Evolutionary conservation across 2,329 filamentous ascomycete genomes (phyloP).

Genomic region (Fusarium napiforme): DNA sequence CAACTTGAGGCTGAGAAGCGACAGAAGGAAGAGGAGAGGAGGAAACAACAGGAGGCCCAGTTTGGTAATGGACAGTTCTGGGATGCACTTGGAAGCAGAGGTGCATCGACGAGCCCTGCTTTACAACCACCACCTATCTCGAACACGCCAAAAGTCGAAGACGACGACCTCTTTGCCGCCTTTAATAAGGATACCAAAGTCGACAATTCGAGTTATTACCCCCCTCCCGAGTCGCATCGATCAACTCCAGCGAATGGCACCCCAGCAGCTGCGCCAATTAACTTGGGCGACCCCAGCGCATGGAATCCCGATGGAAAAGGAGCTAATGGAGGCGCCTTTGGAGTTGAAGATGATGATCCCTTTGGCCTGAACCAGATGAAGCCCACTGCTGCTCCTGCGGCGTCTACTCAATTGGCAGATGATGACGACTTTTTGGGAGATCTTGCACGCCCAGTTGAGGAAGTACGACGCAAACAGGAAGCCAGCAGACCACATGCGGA

Average conservation of each 20-base stretch:
- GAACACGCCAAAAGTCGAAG: constrained; percentile 51
- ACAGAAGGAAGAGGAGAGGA: constrained; percentile 78
- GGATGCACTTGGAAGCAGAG: constrained; percentile 73
- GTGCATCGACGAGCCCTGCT: constrained; percentile 53
- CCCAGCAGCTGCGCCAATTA: constrained; percentile 51
- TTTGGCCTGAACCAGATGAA: constrained; percentile 81
- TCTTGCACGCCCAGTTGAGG: constrained; percentile 71
- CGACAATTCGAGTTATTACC: constrained; percentile 73
- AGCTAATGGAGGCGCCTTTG: constrained; percentile 52
- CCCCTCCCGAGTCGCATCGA: constrained; percentile 55
- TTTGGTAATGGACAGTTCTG: constrained; percentile 83
- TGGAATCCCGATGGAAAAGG: constrained; percentile 55
- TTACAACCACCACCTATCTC: constrained; percentile 34
- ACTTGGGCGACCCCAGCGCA: constrained; percentile 65
- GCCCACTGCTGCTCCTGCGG: constrained; percentile 48
- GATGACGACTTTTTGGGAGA: constrained; percentile 75
- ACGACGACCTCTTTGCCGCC: constrained; percentile 74
- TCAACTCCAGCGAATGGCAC: constrained; percentile 57
- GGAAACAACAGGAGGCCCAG: constrained; percentile 76
- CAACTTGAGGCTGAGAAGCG: constrained; percentile 73
- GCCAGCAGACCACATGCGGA: constrained; percentile 56
- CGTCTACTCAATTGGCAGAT: constrained; percentile 52
- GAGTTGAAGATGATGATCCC: constrained; percentile 83
- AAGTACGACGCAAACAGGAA: constrained; percentile 64
- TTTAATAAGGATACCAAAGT: constrained; percentile 75